Evolutionary conservation across 2,329 filamentous ascomycete species (phyloP), one percentile per base, ranked within the genome.

Genomic region (Trichoderma atrobrunneum): DNA sequence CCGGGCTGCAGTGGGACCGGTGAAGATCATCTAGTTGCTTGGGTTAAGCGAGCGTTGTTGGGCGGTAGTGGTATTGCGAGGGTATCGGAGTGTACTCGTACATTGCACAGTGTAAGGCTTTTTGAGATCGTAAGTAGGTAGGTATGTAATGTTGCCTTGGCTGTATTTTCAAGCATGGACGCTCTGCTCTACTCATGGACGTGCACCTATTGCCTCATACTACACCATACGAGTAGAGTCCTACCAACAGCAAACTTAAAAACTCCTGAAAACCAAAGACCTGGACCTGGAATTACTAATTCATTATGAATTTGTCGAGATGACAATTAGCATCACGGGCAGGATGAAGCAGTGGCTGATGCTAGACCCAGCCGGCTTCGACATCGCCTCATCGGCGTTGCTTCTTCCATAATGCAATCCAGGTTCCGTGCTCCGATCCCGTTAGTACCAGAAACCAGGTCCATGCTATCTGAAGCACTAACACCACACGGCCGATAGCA

Each of bases 1-100:
- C 28, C 67, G 67, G 67, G 16, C 57, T 70, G 39, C 21, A n/a
- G 67, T 70, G 57, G 57, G 67, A 61, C 57, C 39, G 16, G 67
- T 30, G 67, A 70, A 70, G 57, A 70, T 70, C 57, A 70, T 54
- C 59, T 59, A 43, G 54, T 43, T 59, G 51, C 32, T 36, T 43
- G 57, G 57, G 56, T 26, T 69, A 70, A 70, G 67, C 67, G 67
- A 70, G 57, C 59, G 28, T 11, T 34, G 57, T 21, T 60, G 57
- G 30, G 56, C 18, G 56, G 56, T 30, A 24, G 39, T 14, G 24
- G 26, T n/a, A 30, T 54, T 24, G 8, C 21, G 48, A n/a, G 10
- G 34, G 36, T 61, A 39, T 30, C 24, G 32, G 14, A 14, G 6
- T 54, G 67, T 62, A 62, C 32, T 59, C 24, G 51, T 67, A 59